Conservation (phyloP, 1,284 basidiomycete species). For the Pascua guehoae region DNA sequence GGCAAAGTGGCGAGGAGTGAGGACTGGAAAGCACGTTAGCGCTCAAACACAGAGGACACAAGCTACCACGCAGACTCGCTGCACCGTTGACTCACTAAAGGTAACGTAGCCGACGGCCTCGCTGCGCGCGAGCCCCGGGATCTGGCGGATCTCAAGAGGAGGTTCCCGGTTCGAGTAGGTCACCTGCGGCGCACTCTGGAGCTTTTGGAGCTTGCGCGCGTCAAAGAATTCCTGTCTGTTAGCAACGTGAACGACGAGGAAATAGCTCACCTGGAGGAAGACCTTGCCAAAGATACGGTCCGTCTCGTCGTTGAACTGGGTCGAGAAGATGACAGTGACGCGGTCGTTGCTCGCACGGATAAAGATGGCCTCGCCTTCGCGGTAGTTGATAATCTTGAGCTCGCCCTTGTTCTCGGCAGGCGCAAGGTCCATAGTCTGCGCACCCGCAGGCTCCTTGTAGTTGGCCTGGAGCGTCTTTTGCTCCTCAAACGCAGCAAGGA, state of each 20-base stretch:
- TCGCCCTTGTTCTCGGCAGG: conserved; percentile 61
- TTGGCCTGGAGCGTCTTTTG: conserved; percentile 77
- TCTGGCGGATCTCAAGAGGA: conserved; percentile 87
- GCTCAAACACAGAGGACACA: not conserved
- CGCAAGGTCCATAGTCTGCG: conserved; percentile 50
- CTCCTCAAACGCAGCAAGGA: conserved; percentile 82
- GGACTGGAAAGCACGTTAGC: conserved; percentile 54
- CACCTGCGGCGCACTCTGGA: conserved; percentile 97
- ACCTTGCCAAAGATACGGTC: conserved; percentile 96
- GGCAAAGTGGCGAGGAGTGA: conserved; percentile 93
- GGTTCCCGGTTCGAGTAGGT: conserved; percentile 95
- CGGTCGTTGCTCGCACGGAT: conserved; percentile 89
- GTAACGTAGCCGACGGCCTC: conserved; percentile 98
- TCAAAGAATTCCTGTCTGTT: conserved; percentile 88
- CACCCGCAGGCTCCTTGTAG: conserved; percentile 41
- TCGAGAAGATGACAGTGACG: conserved; percentile 97
- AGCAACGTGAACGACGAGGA: not conserved
- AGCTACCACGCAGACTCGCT: not conserved
- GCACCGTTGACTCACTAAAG: conserved; percentile 57
- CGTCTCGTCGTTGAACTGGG: conserved; percentile 94
- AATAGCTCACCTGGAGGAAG: conserved; percentile 76
- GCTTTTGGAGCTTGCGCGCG: conserved; percentile 83
- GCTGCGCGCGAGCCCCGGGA: conserved; percentile 72
- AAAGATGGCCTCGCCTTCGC: conserved; percentile 95
- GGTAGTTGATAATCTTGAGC: conserved; percentile 89